phyloP scores from a whole-genome alignment of 2,329 filamentous ascomycete genomes.

The Sporothrix globosa region DNA sequence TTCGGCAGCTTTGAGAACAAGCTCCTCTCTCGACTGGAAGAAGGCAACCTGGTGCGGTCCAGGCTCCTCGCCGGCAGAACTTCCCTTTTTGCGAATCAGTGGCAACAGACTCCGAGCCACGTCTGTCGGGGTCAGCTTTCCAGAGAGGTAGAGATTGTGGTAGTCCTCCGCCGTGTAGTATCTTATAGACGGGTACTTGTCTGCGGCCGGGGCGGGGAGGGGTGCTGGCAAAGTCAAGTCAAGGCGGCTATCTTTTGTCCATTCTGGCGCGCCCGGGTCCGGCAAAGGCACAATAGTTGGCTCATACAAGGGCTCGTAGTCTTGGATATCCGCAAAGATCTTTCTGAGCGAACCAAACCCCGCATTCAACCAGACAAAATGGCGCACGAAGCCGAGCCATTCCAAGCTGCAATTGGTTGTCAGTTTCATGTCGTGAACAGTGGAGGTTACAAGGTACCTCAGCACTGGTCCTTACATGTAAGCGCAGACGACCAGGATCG shows the following conservation, averaged over 20 bases:
- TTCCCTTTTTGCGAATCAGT: constrained; percentile 45
- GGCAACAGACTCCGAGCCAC: constrained; percentile 52
- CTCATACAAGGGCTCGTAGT: constrained; percentile 54
- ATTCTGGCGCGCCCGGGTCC: constrained; percentile 48
- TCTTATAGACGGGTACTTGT: constrained; percentile 43
- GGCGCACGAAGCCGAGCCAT: constrained; percentile 57
- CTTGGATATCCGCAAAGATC: constrained; percentile 55
- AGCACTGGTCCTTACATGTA: constrained; percentile 52
- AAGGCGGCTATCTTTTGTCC: constrained; percentile 36
- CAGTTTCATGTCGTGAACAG: background rate
- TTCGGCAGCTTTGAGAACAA: constrained; percentile 49
- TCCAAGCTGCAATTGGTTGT: constrained; percentile 51
- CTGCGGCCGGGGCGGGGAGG: constrained; percentile 25
- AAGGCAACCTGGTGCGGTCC: constrained; percentile 51
- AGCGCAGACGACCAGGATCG: constrained; percentile 56
- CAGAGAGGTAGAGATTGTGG: constrained; percentile 50
- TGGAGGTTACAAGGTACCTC: background rate
- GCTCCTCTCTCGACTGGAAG: constrained; percentile 50
- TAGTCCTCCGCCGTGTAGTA: constrained; percentile 56
- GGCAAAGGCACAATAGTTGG: constrained; percentile 51
- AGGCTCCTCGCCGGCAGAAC: constrained; percentile 42
- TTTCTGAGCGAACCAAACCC: constrained; percentile 63
- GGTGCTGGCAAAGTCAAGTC: constrained; percentile 32
- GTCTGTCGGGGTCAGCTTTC: constrained; percentile 51
- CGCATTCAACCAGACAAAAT: constrained; percentile 64